Evolutionary conservation across 140 eudicot genomes (phyloP), one percentile per base, ranked within the genome.

Genomic region (Flaveria floridana): DNA sequence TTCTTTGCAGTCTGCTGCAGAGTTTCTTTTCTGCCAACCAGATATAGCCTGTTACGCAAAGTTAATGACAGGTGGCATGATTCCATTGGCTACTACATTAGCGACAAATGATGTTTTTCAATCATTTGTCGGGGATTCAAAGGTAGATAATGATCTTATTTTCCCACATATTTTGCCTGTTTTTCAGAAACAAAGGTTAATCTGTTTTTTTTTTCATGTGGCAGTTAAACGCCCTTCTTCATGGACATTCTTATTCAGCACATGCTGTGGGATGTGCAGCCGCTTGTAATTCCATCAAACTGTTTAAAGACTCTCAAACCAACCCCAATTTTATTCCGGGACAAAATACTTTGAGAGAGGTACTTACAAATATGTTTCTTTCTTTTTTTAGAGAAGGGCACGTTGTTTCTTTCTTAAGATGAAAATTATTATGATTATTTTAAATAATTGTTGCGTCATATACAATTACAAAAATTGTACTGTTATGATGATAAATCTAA

Each of bases 181-280:
- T 50, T 52, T 6, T 20, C 16, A 15, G 12, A 42, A 65, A 0
- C 13, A 53, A 16, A 18, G 1, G 37, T 18, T 72, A 53, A 42
- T 46, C 34, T 76, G 76, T 37, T 74, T 25, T 25, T 59, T 51
- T 82, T 59, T 51, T n/a, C 61, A 58, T 58, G 53, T 85, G 76
- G 57, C 91, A 90, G 99, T 88, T 88, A 71, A 79, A 83, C 82
- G 99, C 99, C 37, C 97, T 94, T 50, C 73, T 94, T 66, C 99
- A 94, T 25, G 99, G 99, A 61, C 99, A 94, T 79, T 94, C 99
- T 12, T 94, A 94, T 75, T 59, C 97, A 16, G 97, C 97, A 51
- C 99, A 94, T 85, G 97, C 97, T 56, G 76, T 86, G 82, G 99
- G 99, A 30, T 94, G 99, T 81, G 78, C 89, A 4, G 89, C 99